Percentiles rank a stretch among this genome's conserved stretches.
Conservation (phyloP, 176 grass and related monocot species). For the Aegilops speltoides region DNA sequence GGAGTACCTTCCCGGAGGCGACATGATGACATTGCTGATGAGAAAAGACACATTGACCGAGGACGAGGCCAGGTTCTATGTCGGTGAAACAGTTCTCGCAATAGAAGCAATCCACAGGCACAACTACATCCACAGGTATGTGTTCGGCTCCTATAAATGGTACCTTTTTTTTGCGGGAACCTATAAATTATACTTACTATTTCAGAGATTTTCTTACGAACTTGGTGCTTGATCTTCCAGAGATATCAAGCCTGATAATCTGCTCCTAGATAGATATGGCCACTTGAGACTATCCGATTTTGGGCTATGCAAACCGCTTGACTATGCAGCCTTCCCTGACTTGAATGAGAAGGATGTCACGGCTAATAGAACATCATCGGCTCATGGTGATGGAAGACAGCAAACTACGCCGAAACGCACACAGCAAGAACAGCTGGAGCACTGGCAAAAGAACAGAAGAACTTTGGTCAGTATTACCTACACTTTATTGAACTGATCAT, state of each 20-base stretch:
- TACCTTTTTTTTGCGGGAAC: background rate
- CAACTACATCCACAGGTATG: slow-evolving; percentile 96
- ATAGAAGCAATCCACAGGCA: slow-evolving; percentile 95
- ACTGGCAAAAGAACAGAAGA: slow-evolving; percentile 99
- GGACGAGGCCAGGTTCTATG: slow-evolving; percentile 88
- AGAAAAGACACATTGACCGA: slow-evolving; percentile 91
- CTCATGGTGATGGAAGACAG: slow-evolving; percentile 40
- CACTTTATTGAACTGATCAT: background rate
- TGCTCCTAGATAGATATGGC: slow-evolving; percentile 88
- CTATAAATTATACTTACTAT: slow-evolving; percentile 16
- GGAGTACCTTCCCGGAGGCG: slow-evolving; percentile 97
- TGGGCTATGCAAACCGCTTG: slow-evolving; percentile 90
- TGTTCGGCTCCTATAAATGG: background rate
- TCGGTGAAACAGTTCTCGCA: slow-evolving; percentile 83
- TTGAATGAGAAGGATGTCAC: slow-evolving; percentile 86
- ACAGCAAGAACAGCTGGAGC: slow-evolving; percentile 92
- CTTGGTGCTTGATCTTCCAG: slow-evolving; percentile 45
- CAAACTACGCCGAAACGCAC: slow-evolving; percentile 63
- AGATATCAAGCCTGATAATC: slow-evolving; percentile 99
- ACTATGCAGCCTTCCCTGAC: slow-evolving; percentile 88
- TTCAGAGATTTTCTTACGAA: slow-evolving; percentile 33
- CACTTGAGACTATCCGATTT: slow-evolving; percentile 98
- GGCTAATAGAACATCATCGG: slow-evolving; percentile 41
- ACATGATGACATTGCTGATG: slow-evolving; percentile 99
- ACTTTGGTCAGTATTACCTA: slow-evolving; percentile 67